phyloP scores from a whole-genome alignment of 2,329 filamentous ascomycete species.

The Talaromyces verruculosus region DNA sequence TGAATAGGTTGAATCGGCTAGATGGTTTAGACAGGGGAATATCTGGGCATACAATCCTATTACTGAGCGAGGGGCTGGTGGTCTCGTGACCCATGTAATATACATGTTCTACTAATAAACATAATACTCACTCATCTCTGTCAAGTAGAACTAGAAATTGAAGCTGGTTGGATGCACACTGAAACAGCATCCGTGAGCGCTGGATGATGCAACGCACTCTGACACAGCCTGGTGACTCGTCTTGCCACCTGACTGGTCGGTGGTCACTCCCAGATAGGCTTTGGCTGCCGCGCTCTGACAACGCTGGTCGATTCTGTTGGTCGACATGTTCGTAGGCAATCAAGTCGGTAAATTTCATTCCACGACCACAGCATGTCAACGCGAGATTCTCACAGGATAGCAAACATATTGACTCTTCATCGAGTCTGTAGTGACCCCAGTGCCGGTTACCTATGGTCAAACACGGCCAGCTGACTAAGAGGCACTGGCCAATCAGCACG shows the following conservation, averaged over 20 bases:
- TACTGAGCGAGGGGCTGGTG: not conserved
- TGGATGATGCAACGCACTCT: constrained; percentile 8
- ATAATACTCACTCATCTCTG: not conserved
- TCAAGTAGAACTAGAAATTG: not conserved
- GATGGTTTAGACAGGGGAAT: not conserved
- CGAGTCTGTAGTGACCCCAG: not conserved
- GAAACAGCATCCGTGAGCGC: not conserved
- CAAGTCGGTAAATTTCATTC: too few relatives aligned
- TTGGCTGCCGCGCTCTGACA: not conserved
- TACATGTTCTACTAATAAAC: constrained; percentile 10
- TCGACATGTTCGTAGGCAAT: not conserved
- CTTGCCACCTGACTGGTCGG: constrained; percentile 12
- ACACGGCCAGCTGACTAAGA: constrained; percentile 5
- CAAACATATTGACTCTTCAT: not conserved
- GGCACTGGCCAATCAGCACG: constrained; percentile 15
- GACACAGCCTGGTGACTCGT: constrained; percentile 14
- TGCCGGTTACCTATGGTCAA: not conserved
- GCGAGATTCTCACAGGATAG: not conserved
- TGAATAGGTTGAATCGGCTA: not conserved
- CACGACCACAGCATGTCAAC: not conserved
- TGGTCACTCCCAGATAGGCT: not conserved
- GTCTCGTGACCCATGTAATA: constrained; percentile 14
- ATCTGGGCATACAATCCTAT: not conserved
- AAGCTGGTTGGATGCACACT: not conserved
- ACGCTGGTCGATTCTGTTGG: not conserved